phyloP scores from a whole-genome alignment of 2,329 filamentous ascomycete species.

The Lasiodiplodia theobromae region DNA sequence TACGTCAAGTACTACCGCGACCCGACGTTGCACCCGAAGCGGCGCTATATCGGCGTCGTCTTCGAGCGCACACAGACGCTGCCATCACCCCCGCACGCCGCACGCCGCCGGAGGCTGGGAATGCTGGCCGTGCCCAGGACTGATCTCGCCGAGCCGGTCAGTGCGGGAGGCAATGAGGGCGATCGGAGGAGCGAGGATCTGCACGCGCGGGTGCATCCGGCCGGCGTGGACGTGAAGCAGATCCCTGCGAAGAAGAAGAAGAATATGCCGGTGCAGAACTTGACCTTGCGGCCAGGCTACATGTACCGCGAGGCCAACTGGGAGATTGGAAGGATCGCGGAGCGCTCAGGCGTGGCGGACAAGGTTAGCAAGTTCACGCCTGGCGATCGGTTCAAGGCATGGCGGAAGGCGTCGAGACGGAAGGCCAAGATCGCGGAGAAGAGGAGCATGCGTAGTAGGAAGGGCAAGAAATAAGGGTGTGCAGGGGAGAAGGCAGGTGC shows the following conservation, averaged over 20 bases:
- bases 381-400: conserved; percentile 69
- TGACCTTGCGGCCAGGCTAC: conserved; percentile 63
- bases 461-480: conserved; percentile 25
- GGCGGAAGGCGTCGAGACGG: conserved; percentile 65
- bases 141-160: conserved; percentile 12
- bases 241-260: conserved; percentile 37
- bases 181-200: not conserved
- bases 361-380: conserved; percentile 63
- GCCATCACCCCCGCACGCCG: conserved; percentile 76
- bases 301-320: conserved; percentile 72
- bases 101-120: conserved; percentile 76
- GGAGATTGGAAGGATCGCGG: conserved; percentile 70
- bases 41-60: conserved; percentile 93
- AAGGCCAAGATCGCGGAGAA: conserved; percentile 61
- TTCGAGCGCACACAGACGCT: conserved; percentile 83
- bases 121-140: conserved; percentile 64
- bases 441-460: conserved; percentile 53
- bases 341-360: conserved; percentile 60
- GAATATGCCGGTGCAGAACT: conserved; percentile 36
- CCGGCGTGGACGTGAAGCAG: conserved; percentile 28
- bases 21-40: conserved; percentile 78
- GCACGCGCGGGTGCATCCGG: not conserved
- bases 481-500: not conserved
- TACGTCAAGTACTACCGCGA: conserved; percentile 98
- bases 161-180: not conserved